phyloP scores from a whole-genome alignment of 768 basidiomycete genomes.

The Boletus patriciae region DNA sequence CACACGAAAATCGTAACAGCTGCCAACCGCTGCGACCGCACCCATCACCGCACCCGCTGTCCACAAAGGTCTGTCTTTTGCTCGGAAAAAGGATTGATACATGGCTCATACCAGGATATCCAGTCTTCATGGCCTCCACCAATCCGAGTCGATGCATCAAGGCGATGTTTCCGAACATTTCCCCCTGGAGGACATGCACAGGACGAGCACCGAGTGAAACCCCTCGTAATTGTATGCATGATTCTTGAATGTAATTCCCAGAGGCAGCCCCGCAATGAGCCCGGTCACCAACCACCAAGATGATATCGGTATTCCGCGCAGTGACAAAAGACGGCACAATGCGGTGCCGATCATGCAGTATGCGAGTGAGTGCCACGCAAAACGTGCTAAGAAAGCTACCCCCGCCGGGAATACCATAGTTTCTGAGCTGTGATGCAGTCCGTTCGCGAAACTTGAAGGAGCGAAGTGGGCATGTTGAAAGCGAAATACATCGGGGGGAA shows the following conservation, averaged over 20 bases:
- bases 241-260: constrained; percentile 31
- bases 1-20: constrained; percentile 46
- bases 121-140: constrained; percentile 38
- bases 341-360: constrained; percentile 1
- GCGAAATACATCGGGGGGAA: too few relatives aligned
- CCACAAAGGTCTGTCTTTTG: neutral
- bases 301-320: constrained; percentile 31
- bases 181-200: constrained; percentile 40
- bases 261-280: constrained; percentile 36
- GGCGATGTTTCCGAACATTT: constrained; percentile 47
- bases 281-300: constrained; percentile 39
- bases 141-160: constrained; percentile 37
- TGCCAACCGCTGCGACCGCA: constrained; percentile 37
- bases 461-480: too few relatives aligned
- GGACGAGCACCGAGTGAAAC: constrained; percentile 47
- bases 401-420: constrained; percentile 21
- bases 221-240: constrained; percentile 35
- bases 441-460: too few relatives aligned
- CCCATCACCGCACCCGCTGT: constrained; percentile 46
- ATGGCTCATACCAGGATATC: constrained; percentile 48
- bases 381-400: constrained; percentile 9
- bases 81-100: neutral
- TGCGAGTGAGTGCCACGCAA: neutral
- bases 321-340: constrained; percentile 6
- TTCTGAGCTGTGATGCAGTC: constrained; percentile 13